Base-by-base conservation (phyloP, 345 rosid species). In the Hypericum perforatum region DNA sequence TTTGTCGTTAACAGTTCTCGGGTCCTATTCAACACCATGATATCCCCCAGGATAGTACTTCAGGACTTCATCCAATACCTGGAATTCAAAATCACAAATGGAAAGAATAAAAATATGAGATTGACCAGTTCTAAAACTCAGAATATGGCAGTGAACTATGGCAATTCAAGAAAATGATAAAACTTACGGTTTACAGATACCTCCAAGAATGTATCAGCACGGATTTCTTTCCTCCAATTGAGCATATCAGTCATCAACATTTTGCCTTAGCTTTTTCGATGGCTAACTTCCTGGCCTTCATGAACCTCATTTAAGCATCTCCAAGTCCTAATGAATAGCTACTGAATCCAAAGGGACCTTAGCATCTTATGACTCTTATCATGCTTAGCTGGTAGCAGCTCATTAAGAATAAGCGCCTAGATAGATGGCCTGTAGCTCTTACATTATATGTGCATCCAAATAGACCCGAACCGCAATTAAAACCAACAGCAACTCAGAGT, bases 201-300 rank as follows among this genome's bases (percentile, higher is more conserved):
- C 82, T 78, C 95, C 68, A 81, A 67, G 66, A 86, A 66, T 16
- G 88, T 77, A 59, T 90, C 95, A 37, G 89, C 80, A 16, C 81
- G 81, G 60, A 78, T 78, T 9, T 86, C 94, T 56, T 57, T 78
- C 77, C 95, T 77, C 97, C 97, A 90, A 22, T 77, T 70, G 46
- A 90, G 71, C 95, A 86, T 84, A 65, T 82, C 88, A 56, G 65
- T 39, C 97, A 95, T 86, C 95, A 86, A n/a, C n/a, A n/a, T n/a
- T 22, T 86, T 64, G 80, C 85, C 78, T 90, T 86, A 0, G 97
- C 61, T 67, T 86, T 90, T 54, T 86, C 96, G 0, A 76, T 43
- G 37, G 84, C 97, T 48, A 80, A 90, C 71, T 84, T 90, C 74
- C 97, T 80, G 14, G 97, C 95, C 80, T 66, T 77, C 56, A 90